A percentile compares a stretch with the other conserved stretches of the same genome.
Conservation (phyloP, 306 rosid genomes). For the Gynostemma pentaphyllum region DNA sequence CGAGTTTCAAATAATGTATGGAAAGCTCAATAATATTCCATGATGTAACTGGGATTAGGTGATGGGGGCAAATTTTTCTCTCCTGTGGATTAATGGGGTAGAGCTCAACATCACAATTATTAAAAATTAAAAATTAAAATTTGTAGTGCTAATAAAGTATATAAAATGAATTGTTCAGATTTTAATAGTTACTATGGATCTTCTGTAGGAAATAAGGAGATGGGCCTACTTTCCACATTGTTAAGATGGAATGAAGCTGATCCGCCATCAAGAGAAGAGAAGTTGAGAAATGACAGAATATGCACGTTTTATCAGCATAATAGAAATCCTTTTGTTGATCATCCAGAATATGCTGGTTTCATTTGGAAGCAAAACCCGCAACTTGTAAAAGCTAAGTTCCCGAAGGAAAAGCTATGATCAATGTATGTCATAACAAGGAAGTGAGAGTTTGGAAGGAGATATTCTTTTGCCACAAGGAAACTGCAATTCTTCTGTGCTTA, state of each 20-base stretch:
- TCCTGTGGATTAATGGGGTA: not conserved
- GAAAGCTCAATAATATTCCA: not conserved
- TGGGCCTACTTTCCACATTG: slow-evolving; percentile 61
- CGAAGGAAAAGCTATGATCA: not conserved
- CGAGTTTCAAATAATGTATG: not conserved
- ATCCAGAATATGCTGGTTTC: slow-evolving; percentile 47
- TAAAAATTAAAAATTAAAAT: not conserved
- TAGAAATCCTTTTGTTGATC: slow-evolving; percentile 64
- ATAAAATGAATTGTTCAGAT: not conserved
- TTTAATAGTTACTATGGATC: not conserved
- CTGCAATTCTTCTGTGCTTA: not conserved
- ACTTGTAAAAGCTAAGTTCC: not conserved
- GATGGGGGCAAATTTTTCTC: not conserved
- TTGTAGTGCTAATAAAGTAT: not conserved
- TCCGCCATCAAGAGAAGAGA: slow-evolving; percentile 77
- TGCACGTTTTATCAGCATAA: slow-evolving; percentile 68
- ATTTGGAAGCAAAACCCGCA: slow-evolving; percentile 29
- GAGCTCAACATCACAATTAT: not conserved
- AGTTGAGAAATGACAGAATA: slow-evolving; percentile 58
- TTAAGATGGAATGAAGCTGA: slow-evolving; percentile 55
- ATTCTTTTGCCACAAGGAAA: not conserved
- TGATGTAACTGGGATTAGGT: not conserved
- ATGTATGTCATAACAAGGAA: not conserved
- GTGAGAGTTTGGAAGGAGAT: not conserved
- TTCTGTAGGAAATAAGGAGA: slow-evolving; percentile 29